Percentiles rank a stretch among this genome's conserved stretches.
These are phyloP conservation scores for Papiliotrema terrestris DNA, from an alignment of 1,284 basidiomycete genomes.

Conservation along the genomic window DNA sequence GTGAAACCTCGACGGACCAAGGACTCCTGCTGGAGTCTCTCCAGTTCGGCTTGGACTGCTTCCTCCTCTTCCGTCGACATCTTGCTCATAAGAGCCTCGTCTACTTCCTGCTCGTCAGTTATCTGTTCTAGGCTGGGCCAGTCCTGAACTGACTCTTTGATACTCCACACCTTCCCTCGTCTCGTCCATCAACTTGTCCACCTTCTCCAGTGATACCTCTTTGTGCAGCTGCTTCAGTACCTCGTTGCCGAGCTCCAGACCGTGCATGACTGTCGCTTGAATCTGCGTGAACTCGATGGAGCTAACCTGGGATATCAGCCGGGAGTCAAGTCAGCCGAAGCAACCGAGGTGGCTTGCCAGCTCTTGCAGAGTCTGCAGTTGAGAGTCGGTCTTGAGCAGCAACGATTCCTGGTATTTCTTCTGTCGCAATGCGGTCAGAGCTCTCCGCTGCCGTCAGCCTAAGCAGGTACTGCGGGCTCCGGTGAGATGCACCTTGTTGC, in stretches of 20 bases:
- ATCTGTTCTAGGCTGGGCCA: neutral
- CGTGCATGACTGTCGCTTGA: conserved; percentile 87
- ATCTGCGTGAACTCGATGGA: conserved; percentile 95
- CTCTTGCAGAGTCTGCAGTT: conserved; percentile 84
- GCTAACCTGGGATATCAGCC: conserved; percentile 62
- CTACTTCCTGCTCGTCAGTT: conserved; percentile 67
- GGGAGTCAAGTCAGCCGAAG: neutral
- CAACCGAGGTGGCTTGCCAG: conserved; percentile 58
- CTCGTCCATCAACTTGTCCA: conserved; percentile 90
- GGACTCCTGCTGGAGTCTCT: conserved; percentile 61
- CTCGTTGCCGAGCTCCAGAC: conserved; percentile 86
- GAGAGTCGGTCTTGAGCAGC: conserved; percentile 80
- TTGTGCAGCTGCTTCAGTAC: conserved; percentile 90
- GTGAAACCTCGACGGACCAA: conserved; percentile 23
- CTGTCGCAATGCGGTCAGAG: conserved; percentile 77
- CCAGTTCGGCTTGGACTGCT: conserved; percentile 79
- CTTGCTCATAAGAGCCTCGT: conserved; percentile 75
- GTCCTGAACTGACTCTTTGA: conserved; percentile 62
- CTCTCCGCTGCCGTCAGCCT: conserved; percentile 53
- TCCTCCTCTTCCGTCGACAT: conserved; percentile 90
- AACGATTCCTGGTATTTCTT: conserved; percentile 92
- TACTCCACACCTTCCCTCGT: conserved; percentile 89
- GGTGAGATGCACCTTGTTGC: conserved; percentile 64
- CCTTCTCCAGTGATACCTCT: conserved; percentile 85
- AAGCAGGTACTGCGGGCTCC: neutral